phyloP scores from a whole-genome alignment of 2,329 filamentous ascomycete genomes.

The Alternaria conjuncta region DNA sequence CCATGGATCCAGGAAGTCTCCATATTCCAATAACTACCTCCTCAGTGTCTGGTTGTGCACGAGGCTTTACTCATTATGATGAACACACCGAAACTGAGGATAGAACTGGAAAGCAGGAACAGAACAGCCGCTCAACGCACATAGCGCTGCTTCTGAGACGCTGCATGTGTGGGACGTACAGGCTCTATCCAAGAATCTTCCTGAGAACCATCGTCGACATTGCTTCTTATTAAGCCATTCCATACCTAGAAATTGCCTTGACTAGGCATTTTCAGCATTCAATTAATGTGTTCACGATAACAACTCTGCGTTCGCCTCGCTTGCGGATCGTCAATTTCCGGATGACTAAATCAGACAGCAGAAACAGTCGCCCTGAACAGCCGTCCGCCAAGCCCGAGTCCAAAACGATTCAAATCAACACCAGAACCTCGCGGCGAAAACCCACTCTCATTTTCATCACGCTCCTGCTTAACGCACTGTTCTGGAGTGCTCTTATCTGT shows the following conservation, averaged over 20 bases:
- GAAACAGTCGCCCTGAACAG: constrained; percentile 28
- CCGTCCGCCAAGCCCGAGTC: constrained; percentile 20
- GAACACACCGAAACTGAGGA: neutral
- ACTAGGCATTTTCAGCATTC: constrained; percentile 12
- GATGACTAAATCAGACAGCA: constrained; percentile 14
- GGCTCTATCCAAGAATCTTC: constrained; percentile 35
- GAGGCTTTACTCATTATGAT: constrained; percentile 19
- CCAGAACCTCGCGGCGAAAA: constrained; percentile 35
- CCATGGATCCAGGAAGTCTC: neutral
- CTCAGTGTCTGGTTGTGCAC: constrained; percentile 16
- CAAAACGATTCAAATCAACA: constrained; percentile 13
- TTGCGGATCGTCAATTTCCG: constrained; percentile 5
- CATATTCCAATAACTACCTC: constrained; percentile 17
- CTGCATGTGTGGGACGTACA: constrained; percentile 34
- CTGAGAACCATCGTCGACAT: constrained; percentile 19
- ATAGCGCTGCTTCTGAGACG: constrained; percentile 36
- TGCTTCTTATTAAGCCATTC: constrained; percentile 11
- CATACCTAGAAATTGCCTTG: constrained; percentile 6
- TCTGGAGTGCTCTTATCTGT: constrained; percentile 43
- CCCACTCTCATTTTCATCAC: constrained; percentile 44
- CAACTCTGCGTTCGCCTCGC: constrained; percentile 12
- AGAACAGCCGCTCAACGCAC: constrained; percentile 17
- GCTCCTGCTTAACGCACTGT: constrained; percentile 41
- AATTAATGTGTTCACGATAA: constrained; percentile 26
- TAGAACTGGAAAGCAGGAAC: neutral